These are phyloP conservation scores for Lepraria neglecta DNA, from an alignment of 495 filamentous ascomycete species.

Conservation along the genomic window DNA sequence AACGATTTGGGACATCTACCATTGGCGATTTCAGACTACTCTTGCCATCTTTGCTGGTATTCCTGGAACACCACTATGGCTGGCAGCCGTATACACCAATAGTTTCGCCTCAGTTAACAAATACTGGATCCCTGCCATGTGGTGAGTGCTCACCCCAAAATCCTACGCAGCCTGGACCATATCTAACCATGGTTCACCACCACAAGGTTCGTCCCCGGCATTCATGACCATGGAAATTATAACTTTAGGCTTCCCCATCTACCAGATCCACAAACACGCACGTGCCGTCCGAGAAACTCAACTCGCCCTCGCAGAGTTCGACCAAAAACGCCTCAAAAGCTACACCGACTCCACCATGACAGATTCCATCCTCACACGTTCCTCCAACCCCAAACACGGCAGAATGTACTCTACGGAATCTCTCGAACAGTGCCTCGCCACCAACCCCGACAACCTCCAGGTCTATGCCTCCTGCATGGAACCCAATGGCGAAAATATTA, in stretches of 20 bases:
- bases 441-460: constrained; percentile 45
- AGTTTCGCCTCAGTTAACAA: constrained; percentile 48
- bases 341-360: constrained; percentile 16
- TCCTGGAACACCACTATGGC: constrained; percentile 61
- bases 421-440: constrained; percentile 51
- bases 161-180: neutral
- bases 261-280: constrained; percentile 41
- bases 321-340: constrained; percentile 29
- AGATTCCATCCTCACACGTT: constrained; percentile 31
- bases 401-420: constrained; percentile 51
- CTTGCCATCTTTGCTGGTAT: constrained; percentile 53
- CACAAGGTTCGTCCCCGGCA: constrained; percentile 48
- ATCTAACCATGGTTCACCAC: too few species aligned
- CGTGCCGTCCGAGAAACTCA: constrained; percentile 26
- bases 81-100: constrained; percentile 54
- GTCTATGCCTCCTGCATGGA: constrained; percentile 56
- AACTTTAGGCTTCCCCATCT: constrained; percentile 50
- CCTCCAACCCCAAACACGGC: constrained; percentile 27
- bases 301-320: constrained; percentile 36
- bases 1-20: constrained; percentile 56
- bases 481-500: constrained; percentile 63
- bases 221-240: constrained; percentile 49
- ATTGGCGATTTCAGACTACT: constrained; percentile 62
- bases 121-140: constrained; percentile 51
- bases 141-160: constrained; percentile 37